Base-by-base conservation (phyloP, 352 stramenopile species). In the Thraustochytrium sp. region DNA sequence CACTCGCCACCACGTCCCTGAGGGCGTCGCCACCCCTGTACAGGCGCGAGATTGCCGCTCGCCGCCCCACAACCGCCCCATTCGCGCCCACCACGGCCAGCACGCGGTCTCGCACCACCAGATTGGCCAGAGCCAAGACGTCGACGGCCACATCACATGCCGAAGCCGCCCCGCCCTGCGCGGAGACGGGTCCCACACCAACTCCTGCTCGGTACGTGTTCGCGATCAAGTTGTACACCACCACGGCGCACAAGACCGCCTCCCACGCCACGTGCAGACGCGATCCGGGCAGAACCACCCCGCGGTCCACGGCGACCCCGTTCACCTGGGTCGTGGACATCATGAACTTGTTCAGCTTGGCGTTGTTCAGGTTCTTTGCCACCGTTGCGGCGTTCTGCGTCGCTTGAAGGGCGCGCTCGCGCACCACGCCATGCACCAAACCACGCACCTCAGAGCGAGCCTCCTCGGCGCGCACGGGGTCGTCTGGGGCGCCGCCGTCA, bases 261-360 rank as follows among this genome's bases (percentile, higher is more conserved):
- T 44, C 23, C 68, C 68, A 80, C 9, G 9, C 23, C 8, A 23
- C 23, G 13, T 76, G 26, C 18, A 72, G 8, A 8, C 34, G 23
- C 9, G 44, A 68, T 3, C 8, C 26, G 26, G 68, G 68, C 13
- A 63, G 38, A 26, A 68, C 5, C 16, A 80, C 34, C n/a, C 68
- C 68, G 29, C 40, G 31, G 34, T 80, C 68, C 23, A 34, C 8
- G 5, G 23, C 26, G 68, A 4, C 18, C 34, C 31, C 51, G 23
- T 37, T 18, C 0, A 55, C 26, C 13, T 64, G 4, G 9, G 16
- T 8, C 42, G 31, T 23, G 13, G 42, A 46, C 37, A 46, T 51
- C 48, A 80, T 80, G 5, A 80, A 4, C 9, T 80, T 80, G 16
- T 80, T 80, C 13, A 80, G 51, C 51, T 80, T 80, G 34, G 68